phyloP scores from a whole-genome alignment of 1,284 basidiomycete species.

The Ceratobasidium sp. region DNA sequence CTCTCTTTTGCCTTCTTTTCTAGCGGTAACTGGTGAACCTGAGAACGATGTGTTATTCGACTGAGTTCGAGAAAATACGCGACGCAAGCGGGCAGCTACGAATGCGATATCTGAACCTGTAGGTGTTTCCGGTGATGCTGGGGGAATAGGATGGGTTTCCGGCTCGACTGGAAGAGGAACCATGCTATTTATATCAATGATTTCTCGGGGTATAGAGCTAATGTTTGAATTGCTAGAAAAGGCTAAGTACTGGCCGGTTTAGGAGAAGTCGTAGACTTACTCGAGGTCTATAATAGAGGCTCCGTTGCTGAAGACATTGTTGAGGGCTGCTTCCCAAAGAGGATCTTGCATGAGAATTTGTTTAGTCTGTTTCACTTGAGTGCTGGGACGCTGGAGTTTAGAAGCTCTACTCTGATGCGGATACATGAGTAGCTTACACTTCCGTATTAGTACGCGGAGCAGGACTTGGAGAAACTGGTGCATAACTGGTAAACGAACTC shows the following conservation, averaged over 20 bases:
- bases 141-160: not conserved
- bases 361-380: not conserved
- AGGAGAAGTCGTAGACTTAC: not conserved
- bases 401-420: no score
- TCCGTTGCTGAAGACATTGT: conserved; percentile 27
- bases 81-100: conserved; percentile 35
- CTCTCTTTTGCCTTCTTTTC: not conserved
- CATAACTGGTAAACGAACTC: conserved; percentile 24
- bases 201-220: conserved; percentile 13
- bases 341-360: conserved; percentile 3
- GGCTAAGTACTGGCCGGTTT: not conserved
- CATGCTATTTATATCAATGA: conserved; percentile 38
- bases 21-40: not conserved
- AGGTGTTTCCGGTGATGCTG: conserved; percentile 5
- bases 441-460: not conserved
- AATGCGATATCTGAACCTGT: conserved; percentile 17
- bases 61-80: conserved; percentile 29
- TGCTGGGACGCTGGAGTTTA: not conserved
- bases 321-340: conserved; percentile 23
- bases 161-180: conserved; percentile 9
- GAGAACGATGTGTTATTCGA: conserved; percentile 39
- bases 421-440: not conserved
- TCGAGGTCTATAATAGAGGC: conserved; percentile 26
- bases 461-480: not conserved
- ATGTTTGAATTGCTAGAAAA: conserved; percentile 20